Percentiles rank a stretch among this genome's conserved stretches.
Conservation (phyloP, 495 filamentous ascomycete species). For the Chaetomium cochliodes region DNA sequence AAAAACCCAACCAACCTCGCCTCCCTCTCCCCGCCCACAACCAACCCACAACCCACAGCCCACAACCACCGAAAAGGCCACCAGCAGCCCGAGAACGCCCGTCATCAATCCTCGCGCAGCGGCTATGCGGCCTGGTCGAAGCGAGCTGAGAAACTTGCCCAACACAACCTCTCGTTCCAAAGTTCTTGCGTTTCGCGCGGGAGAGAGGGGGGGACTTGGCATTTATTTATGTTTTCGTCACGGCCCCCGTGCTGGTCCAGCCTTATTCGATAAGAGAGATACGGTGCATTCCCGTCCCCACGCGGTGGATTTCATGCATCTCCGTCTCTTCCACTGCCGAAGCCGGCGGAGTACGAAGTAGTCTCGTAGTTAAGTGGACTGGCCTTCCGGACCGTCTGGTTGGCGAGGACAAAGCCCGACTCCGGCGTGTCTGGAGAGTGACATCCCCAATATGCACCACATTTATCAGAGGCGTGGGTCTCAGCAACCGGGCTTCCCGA, state of each 20-base stretch:
- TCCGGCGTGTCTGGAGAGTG: not conserved
- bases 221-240: constrained; percentile 18
- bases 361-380: no score
- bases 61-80: not conserved
- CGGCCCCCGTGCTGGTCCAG: not conserved
- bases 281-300: constrained; percentile 17
- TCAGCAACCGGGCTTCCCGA: no score
- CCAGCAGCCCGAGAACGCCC: not conserved
- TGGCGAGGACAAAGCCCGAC: not conserved
- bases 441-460: no score
- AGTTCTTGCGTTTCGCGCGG: not conserved
- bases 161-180: not conserved
- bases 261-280: constrained; percentile 6
- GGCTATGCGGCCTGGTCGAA: no score
- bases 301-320: not conserved
- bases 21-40: no score
- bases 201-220: not conserved
- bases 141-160: not conserved
- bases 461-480: no score
- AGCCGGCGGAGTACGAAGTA: not conserved
- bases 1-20: no score
- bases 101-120: not conserved
- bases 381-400: not conserved
- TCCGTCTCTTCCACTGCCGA: constrained; percentile 8
- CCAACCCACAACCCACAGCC: no score